Percentiles rank a stretch among this genome's conserved stretches.
These are phyloP conservation scores for Sugiyamaella japonica DNA, from an alignment of 1,139 yeast species.

Conservation along the genomic window DNA sequence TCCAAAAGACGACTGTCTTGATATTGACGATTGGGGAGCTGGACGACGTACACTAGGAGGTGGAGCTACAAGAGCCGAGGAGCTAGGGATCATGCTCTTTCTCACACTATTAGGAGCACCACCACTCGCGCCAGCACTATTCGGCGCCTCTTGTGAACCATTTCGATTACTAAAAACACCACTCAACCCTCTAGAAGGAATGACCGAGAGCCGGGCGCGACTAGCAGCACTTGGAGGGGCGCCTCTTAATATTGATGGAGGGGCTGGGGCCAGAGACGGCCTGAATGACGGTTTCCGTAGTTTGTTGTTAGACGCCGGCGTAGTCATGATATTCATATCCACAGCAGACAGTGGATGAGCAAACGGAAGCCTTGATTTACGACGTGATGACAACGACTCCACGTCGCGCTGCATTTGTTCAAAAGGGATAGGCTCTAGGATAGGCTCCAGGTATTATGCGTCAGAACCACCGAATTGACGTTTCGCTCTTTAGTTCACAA, in stretches of 20 bases:
- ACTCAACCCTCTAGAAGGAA: slow-evolving; percentile 23
- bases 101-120: slow-evolving; percentile 19
- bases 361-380: slow-evolving; percentile 2
- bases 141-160: neutral
- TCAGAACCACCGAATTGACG: neutral
- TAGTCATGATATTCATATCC: slow-evolving; percentile 18
- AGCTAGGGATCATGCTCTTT: slow-evolving; percentile 16
- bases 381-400: slow-evolving; percentile 9
- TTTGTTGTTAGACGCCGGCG: slow-evolving; percentile 24
- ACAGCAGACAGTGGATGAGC: slow-evolving; percentile 8
- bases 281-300: slow-evolving; percentile 28
- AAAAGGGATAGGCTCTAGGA: neutral
- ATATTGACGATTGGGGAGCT: slow-evolving; percentile 16
- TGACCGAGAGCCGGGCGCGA: slow-evolving; percentile 23
- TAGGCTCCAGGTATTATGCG: neutral
- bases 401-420: slow-evolving; percentile 10
- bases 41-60: slow-evolving; percentile 14
- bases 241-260: slow-evolving; percentile 16
- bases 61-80: slow-evolving; percentile 7
- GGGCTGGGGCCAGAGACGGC: slow-evolving; percentile 27
- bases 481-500: neutral
- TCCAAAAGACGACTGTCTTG: slow-evolving; percentile 29
- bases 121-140: neutral
- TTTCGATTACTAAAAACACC: slow-evolving; percentile 21
- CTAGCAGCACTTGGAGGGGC: slow-evolving; percentile 12